These are phyloP conservation scores for Mycotypha africana DNA, from an alignment of 371 early-diverging fungal species.

Conservation along the genomic window DNA sequence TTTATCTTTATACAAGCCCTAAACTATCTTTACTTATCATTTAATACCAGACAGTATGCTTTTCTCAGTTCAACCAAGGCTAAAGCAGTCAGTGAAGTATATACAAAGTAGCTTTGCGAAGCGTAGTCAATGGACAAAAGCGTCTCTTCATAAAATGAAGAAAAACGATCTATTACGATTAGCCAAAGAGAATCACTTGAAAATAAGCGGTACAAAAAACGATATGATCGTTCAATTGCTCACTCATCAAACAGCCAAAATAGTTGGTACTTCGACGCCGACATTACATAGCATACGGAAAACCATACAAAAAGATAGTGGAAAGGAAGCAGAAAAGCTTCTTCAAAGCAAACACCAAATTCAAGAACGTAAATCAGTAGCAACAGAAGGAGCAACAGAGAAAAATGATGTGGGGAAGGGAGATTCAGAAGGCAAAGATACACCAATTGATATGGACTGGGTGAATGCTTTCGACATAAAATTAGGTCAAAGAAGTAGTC, in stretches of 20 bases:
- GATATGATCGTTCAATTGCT: conserved; percentile 17
- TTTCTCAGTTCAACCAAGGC: too few relatives aligned
- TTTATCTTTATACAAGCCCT: background rate
- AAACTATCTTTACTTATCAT: background rate
- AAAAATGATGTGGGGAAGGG: too few relatives aligned
- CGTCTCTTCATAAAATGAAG: conserved; percentile 15
- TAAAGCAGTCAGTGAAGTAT: too few relatives aligned
- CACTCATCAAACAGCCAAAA: conserved; percentile 10
- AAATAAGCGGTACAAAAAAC: conserved; percentile 18
- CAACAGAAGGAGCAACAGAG: conserved; percentile 2
- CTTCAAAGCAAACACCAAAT: too few relatives aligned
- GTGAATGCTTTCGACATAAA: conserved; percentile 29
- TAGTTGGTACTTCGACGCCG: conserved; percentile 3
- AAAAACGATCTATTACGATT: conserved; percentile 12
- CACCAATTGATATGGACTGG: conserved; percentile 24
- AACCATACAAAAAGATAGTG: background rate
- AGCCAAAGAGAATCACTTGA: conserved; percentile 14
- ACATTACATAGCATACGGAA: background rate
- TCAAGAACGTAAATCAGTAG: background rate
- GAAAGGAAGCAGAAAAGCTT: too few relatives aligned
- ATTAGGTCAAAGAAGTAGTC: conserved; percentile 14
- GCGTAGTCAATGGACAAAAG: conserved; percentile 16
- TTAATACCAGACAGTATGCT: conserved; percentile 1
- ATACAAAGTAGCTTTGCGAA: too few relatives aligned
- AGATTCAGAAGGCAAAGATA: too few relatives aligned